Evolutionary conservation across 768 basidiomycete genomes (phyloP).

Genomic region (Leccinum uliginosum): DNA sequence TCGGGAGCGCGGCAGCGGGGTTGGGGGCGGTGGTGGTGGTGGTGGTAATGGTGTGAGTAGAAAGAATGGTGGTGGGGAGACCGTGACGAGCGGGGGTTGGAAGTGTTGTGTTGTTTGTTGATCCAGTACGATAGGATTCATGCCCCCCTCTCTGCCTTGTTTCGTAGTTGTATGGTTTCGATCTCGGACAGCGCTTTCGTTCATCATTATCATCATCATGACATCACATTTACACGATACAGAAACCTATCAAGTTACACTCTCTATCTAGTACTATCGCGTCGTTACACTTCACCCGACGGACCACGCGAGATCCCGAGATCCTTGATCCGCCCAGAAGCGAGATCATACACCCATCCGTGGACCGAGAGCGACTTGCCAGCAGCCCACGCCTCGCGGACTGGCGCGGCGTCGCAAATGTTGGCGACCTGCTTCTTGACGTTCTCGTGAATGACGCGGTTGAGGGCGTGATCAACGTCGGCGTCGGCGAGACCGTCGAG

Average conservation of each 20-base stretch:
- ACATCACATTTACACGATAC: background rate
- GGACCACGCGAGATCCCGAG: slow-evolving; percentile 40
- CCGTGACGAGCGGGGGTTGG: slow-evolving; percentile 42
- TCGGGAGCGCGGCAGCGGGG: slow-evolving; percentile 37
- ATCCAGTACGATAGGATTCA: background rate
- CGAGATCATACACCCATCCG: slow-evolving; percentile 72
- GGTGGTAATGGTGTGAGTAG: slow-evolving; percentile 27
- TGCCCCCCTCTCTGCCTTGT: background rate
- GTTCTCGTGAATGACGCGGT: slow-evolving; percentile 54
- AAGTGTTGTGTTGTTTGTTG: slow-evolving; percentile 71
- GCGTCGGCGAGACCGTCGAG: slow-evolving; percentile 39
- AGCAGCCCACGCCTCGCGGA: slow-evolving; percentile 41
- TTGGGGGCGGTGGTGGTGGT: slow-evolving; percentile 29
- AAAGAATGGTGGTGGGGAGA: slow-evolving; percentile 16
- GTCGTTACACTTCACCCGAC: background rate
- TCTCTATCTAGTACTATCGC: too few relatives aligned
- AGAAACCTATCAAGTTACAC: background rate
- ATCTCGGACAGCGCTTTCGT: slow-evolving; percentile 13
- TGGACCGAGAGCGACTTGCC: slow-evolving; percentile 52
- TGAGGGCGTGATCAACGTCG: slow-evolving; percentile 36
- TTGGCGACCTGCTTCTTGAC: slow-evolving; percentile 53
- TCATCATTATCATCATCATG: background rate
- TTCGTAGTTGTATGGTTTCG: slow-evolving; percentile 4
- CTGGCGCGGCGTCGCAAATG: slow-evolving; percentile 41
- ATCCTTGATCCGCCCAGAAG: slow-evolving; percentile 56